These are phyloP conservation scores for Saccharomycopsis fermentans DNA, from an alignment of 805 yeast genomes.

Conservation along the genomic window DNA sequence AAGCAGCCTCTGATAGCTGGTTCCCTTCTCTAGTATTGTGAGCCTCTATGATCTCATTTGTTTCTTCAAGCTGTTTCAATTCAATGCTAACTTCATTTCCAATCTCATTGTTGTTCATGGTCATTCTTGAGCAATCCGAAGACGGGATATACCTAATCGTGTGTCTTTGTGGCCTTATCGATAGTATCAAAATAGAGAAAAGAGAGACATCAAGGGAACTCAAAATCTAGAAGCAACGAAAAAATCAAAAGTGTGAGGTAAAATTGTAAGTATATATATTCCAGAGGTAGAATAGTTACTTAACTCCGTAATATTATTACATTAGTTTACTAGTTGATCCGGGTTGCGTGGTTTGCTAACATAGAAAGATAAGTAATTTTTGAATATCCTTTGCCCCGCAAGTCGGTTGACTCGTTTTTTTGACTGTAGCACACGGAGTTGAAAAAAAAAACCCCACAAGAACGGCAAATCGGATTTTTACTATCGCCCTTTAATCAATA, in stretches of 20 bases:
- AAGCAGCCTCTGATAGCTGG: neutral
- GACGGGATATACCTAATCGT: too few species aligned
- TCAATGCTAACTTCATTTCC: neutral
- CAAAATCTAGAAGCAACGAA: too few species aligned
- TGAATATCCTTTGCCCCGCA: neutral
- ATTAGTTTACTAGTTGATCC: neutral
- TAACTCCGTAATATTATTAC: neutral
- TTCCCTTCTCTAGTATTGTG: neutral
- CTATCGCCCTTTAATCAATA: too few species aligned
- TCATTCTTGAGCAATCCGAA: neutral
- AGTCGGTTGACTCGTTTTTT: neutral
- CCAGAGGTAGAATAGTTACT: neutral
- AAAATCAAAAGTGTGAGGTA: neutral
- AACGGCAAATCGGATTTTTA: too few species aligned
- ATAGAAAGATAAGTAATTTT: too few species aligned
- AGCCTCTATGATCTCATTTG: neutral
- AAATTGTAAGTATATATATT: neutral
- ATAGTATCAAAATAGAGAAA: too few species aligned
- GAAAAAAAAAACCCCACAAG: too few species aligned
- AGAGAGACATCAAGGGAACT: too few species aligned
- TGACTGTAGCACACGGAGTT: too few species aligned
- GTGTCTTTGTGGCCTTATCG: too few species aligned
- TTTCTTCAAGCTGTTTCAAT: neutral
- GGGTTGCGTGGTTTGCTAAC: neutral
- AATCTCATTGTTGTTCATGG: neutral